These are phyloP conservation scores for Endotrypanum monterogeii DNA, from an alignment of 208 protist species.

Conservation along the genomic window DNA sequence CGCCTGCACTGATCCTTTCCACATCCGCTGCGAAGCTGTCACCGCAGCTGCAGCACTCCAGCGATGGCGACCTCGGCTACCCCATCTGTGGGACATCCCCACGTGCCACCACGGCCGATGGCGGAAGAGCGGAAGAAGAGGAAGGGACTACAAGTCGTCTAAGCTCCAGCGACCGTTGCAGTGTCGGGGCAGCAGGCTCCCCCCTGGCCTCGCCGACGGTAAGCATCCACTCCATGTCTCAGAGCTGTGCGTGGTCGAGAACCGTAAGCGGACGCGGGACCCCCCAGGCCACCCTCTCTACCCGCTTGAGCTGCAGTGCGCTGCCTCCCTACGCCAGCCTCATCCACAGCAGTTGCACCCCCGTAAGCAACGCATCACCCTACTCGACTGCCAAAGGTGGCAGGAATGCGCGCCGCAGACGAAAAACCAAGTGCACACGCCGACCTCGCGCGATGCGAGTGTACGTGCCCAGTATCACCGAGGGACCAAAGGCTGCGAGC, in stretches of 20 bases:
- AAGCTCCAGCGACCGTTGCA: background rate
- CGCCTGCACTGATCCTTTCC: slow-evolving; percentile 9
- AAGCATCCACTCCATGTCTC: slow-evolving; percentile 27
- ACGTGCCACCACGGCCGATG: background rate
- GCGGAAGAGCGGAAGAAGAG: background rate
- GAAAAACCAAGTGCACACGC: slow-evolving; percentile 15
- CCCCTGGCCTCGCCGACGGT: slow-evolving; percentile 13
- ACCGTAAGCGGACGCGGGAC: slow-evolving; percentile 23
- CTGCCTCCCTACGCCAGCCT: background rate
- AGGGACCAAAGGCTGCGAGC: slow-evolving; percentile 36
- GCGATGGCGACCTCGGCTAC: slow-evolving; percentile 1
- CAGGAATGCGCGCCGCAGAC: slow-evolving; percentile 16
- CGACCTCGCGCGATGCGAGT: slow-evolving; percentile 24
- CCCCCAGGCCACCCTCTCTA: slow-evolving; percentile 5
- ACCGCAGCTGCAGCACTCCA: background rate
- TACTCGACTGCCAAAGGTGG: background rate
- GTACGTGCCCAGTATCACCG: slow-evolving; percentile 38
- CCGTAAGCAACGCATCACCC: slow-evolving; percentile 3
- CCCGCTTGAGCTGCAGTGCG: background rate
- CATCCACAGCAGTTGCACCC: background rate
- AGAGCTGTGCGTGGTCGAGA: slow-evolving; percentile 18
- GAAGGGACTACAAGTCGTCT: background rate
- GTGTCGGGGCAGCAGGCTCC: background rate
- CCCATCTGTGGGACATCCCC: background rate
- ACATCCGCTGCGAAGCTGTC: background rate